A percentile compares a stretch with the other conserved stretches of the same genome.
Conservation (phyloP, 2,329 filamentous ascomycete species). For the Madurella fahalii region DNA sequence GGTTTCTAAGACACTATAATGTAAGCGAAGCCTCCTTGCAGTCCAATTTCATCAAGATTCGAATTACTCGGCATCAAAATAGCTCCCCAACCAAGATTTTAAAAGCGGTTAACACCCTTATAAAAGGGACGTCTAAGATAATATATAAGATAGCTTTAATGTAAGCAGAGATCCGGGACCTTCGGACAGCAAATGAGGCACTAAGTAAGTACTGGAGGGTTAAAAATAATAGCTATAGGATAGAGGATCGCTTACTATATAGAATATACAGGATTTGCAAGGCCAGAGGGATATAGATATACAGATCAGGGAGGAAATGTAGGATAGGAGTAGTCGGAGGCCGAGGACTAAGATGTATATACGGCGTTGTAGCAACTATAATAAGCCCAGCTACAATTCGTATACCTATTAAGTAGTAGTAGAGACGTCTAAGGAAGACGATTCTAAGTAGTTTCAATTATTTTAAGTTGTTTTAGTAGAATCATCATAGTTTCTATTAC, state of each 20-base stretch:
- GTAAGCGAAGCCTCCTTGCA: conserved; percentile 3
- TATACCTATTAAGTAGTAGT: conserved; percentile 1
- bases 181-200: conserved; percentile 4
- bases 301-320: too few relatives aligned
- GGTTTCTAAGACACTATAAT: conserved; percentile 11
- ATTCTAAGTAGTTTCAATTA: conserved; percentile 6
- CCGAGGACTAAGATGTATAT: too few relatives aligned
- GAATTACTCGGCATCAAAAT: conserved; percentile 5
- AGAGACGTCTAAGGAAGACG: conserved; percentile 4
- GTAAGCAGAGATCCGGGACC: conserved; percentile 4
- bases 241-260: too few relatives aligned
- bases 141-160: background rate
- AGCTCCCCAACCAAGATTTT: conserved; percentile 8
- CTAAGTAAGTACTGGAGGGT: conserved; percentile 4
- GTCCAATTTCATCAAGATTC: conserved; percentile 1
- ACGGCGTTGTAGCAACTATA: background rate
- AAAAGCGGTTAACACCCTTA: background rate
- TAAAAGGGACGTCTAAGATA: conserved; percentile 5
- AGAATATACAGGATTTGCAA: too few relatives aligned
- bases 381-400: conserved; percentile 2
- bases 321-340: too few relatives aligned
- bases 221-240: too few relatives aligned
- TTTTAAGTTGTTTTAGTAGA: conserved; percentile 3
- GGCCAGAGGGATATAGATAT: too few relatives aligned
- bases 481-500: background rate